phyloP scores from a whole-genome alignment of 495 filamentous ascomycete genomes.

The Acidiella bohemica region DNA sequence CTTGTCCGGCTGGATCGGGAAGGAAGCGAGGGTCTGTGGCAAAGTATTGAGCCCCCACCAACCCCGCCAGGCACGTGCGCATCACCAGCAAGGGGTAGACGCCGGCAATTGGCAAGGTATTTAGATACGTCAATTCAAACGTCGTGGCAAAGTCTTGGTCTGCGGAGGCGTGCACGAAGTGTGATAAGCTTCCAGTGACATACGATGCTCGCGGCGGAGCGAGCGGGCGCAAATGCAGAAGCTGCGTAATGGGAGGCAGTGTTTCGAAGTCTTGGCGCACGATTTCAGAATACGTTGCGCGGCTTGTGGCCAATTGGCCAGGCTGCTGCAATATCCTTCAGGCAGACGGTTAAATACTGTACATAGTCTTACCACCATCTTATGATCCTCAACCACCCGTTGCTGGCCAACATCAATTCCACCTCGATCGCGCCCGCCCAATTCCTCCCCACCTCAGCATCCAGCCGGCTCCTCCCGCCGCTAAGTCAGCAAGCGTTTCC shows the following conservation, averaged over 20 bases:
- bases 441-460: neutral
- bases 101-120: too few species aligned
- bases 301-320: neutral
- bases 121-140: too few species aligned
- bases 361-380: neutral
- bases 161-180: too few species aligned
- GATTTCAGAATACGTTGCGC: conserved; percentile 1
- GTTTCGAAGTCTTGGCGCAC: conserved; percentile 1
- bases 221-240: too few species aligned
- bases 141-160: too few species aligned
- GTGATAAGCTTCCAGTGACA: too few species aligned
- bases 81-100: too few species aligned
- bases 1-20: too few species aligned
- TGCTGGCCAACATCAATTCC: too few species aligned
- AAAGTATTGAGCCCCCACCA: neutral
- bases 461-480: conserved; percentile 5
- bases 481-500: conserved; percentile 7
- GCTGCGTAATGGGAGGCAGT: conserved; percentile 9
- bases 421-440: neutral
- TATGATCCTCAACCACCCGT: neutral
- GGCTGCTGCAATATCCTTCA: neutral
- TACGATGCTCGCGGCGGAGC: too few species aligned
- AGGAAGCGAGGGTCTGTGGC: too few species aligned
- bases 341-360: conserved; percentile 1
- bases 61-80: conserved; percentile 2